Base-by-base conservation (phyloP, 2,329 filamentous ascomycete species). In the Cladophialophora carrionii region DNA sequence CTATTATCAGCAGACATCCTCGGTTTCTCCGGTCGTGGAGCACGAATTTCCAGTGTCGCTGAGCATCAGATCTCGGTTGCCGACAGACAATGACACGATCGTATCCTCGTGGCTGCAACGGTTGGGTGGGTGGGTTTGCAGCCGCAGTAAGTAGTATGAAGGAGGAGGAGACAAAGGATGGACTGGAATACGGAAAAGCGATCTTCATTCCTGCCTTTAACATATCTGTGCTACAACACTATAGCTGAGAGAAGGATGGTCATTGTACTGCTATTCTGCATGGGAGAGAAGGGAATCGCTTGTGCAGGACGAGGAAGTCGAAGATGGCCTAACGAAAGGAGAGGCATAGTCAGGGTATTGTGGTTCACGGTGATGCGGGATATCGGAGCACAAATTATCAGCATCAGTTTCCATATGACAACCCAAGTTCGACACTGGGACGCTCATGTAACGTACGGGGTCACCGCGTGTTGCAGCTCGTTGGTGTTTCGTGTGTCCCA, bases 101-200 rank as follows among this genome's bases (percentile, higher is more conserved):
- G 22, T 5, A 46, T 37, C 43, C 61, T 62, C 49, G 62, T 65
- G 65, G 60, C 65, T 67, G 65, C 62, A 67, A 67, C 37, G 65
- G 65, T 46, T 56, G 65, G 65, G 62, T 48, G 65, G 65, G 62
- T 32, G 62, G 65, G 65, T 57, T 60, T 67, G 65, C 65, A 67
- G 65, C 57, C 65, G 63, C 65, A 48, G 65, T 67, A 67, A 65
- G 65, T 67, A 58, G 20, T 41, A 6, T 22, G 60, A 9, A 24
- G n/a, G 31, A 22, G 56, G 22, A 26, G 22, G 46, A 22, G 37
- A 22, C 20, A 41, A n/a, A 24, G 37, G 32, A 43, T 43, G n/a
- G 41, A 14, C 37, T 20, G 32, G 31, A 31, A 31, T 26, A 22
- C 37, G 26, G 58, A 31, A 26, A 55, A 51, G 31, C 32, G 14